phyloP scores from a whole-genome alignment of 108 stramenopile genomes.

The Parietichytrium sp. region DNA sequence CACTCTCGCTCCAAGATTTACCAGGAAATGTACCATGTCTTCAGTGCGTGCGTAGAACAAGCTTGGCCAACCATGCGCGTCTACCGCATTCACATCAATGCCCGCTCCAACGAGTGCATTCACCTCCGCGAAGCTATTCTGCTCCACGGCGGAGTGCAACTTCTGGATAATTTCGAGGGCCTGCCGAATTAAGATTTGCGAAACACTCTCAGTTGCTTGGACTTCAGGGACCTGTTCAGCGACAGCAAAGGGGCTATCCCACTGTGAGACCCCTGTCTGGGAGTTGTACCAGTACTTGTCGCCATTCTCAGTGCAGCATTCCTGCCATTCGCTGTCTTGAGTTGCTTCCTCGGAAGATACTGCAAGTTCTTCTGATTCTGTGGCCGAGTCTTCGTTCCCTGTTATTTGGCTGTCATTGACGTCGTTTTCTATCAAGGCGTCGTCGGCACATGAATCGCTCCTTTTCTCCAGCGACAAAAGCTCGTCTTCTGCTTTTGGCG shows the following conservation, averaged over 20 bases:
- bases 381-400: no score
- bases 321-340: neutral
- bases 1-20: neutral
- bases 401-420: no score
- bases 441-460: no score
- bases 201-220: neutral
- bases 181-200: neutral
- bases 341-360: no score
- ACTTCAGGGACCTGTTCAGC: neutral
- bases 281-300: constrained; percentile 11
- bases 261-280: neutral
- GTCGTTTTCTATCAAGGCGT: no score
- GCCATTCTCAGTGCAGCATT: neutral
- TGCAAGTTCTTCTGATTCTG: no score
- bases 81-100: constrained; percentile 1
- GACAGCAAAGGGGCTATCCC: neutral
- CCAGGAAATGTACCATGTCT: neutral
- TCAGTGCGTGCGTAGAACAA: neutral
- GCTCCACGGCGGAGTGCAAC: constrained; percentile 1
- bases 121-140: neutral
- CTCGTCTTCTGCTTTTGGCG: no score
- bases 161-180: neutral
- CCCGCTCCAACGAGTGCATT: neutral
- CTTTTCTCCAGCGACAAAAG: no score
- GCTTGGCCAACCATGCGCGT: neutral